Conservation (phyloP, 2,329 filamentous ascomycete species). For the Lecanicillium sp. region DNA sequence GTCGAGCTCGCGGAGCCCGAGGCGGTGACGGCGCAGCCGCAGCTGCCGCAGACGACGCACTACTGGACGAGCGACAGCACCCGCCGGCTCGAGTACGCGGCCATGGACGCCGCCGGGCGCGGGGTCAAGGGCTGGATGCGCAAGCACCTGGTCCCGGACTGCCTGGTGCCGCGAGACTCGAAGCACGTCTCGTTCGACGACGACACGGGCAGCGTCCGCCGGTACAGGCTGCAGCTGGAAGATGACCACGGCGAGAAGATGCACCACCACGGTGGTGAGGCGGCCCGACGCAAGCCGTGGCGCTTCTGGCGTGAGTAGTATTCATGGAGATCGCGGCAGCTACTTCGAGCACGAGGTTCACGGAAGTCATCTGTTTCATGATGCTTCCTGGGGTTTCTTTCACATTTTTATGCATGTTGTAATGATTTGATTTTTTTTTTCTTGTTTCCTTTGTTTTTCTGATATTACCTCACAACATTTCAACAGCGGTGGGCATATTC, state of each 20-base stretch:
- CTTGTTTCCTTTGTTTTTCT: slow-evolving; percentile 9
- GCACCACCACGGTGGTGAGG: slow-evolving; percentile 2
- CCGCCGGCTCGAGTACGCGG: slow-evolving; percentile 57
- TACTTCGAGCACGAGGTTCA: too few species aligned
- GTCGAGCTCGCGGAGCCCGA: slow-evolving; percentile 22
- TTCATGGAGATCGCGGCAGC: too few species aligned
- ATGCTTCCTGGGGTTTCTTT: not conserved
- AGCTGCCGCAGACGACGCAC: slow-evolving; percentile 54
- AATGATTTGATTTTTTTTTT: slow-evolving; percentile 4
- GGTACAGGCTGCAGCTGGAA: slow-evolving; percentile 55
- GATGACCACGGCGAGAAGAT: slow-evolving; percentile 32
- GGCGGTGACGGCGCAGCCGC: slow-evolving; percentile 26
- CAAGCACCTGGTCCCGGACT: slow-evolving; percentile 53
- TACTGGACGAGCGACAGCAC: slow-evolving; percentile 63
- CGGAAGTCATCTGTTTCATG: not conserved
- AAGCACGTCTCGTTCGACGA: slow-evolving; percentile 53
- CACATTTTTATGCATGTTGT: slow-evolving; percentile 9
- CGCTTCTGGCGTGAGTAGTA: slow-evolving; percentile 17
- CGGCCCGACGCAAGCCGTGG: slow-evolving; percentile 14
- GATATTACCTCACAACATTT: not conserved
- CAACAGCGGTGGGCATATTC: slow-evolving; percentile 25
- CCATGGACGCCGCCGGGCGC: slow-evolving; percentile 56
- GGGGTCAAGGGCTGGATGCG: slow-evolving; percentile 57
- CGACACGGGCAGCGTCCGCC: slow-evolving; percentile 56
- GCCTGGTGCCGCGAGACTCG: slow-evolving; percentile 46